phyloP scores from a whole-genome alignment of 2,329 filamentous ascomycete genomes.

The Hypoxylon sp. region DNA sequence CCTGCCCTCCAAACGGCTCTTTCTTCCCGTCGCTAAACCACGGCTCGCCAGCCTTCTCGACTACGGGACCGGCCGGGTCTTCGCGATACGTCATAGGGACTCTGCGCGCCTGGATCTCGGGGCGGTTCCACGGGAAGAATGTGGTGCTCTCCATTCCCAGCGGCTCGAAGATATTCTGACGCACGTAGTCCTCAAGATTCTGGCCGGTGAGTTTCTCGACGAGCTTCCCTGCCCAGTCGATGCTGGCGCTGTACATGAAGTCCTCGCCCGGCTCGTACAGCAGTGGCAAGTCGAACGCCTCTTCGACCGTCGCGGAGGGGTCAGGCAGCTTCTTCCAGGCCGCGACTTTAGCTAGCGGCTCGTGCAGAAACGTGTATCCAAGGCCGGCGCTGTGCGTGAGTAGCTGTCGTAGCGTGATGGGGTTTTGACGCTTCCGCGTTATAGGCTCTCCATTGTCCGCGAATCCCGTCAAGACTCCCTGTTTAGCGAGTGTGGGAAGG shows the following conservation, averaged over 20 bases:
- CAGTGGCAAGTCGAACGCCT: conserved; percentile 55
- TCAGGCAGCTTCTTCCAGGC: conserved; percentile 16
- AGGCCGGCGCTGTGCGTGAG: conserved; percentile 62
- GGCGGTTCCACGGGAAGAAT: conserved; percentile 42
- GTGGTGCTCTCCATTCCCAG: conserved; percentile 39
- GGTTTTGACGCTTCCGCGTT: conserved; percentile 45
- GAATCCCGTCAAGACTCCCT: conserved; percentile 60
- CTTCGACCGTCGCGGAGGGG: conserved; percentile 29
- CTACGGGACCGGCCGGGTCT: conserved; percentile 19
- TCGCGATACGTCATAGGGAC: conserved; percentile 41
- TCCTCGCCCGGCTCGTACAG: conserved; percentile 59
- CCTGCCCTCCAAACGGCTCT: conserved; percentile 53
- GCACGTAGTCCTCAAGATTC: conserved; percentile 44
- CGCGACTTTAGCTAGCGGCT: conserved; percentile 22
- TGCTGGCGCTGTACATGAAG: conserved; percentile 57
- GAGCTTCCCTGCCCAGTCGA: conserved; percentile 58
- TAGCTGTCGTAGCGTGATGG: conserved; percentile 61
- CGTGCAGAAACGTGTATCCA: conserved; percentile 55
- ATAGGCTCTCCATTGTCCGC: conserved; percentile 53
- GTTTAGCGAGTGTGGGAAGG: conserved; percentile 58
- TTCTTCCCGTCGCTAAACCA: conserved; percentile 38
- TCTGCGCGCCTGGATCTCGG: conserved; percentile 36
- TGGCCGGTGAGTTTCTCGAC: conserved; percentile 50
- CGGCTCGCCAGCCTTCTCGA: conserved; percentile 34
- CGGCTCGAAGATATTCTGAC: conserved; percentile 42